Base-by-base conservation (phyloP, 345 rosid species). In the Odontarrhena argentea region DNA sequence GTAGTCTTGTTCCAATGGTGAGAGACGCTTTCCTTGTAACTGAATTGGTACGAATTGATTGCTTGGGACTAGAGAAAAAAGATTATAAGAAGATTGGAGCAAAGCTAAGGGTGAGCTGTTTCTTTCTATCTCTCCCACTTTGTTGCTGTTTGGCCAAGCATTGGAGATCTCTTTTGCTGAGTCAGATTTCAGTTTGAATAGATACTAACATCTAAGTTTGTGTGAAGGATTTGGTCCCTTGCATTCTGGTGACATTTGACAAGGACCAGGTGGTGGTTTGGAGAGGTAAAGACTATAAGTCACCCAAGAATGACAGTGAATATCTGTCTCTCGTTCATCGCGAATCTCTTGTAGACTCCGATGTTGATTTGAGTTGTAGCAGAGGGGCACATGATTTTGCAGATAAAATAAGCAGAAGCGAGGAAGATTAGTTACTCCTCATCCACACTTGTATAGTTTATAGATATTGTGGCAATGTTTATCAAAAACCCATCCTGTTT, bases 51-150 rank as follows among this genome's bases (percentile, higher is more conserved):
- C 80, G 86, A 45, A 84, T 91, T 64, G 97, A 94, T 78, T 87
- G 97, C 78, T 75, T 72, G 53, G 97, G 99, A 37, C 80, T 91
- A 36, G 93, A 87, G 77, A 87, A 50, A 77, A 91, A 85, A 42
- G 97, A 94, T 75, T 87, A 81, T 84, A 91, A 81, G 85, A 94
- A 91, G 79, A 88, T 94, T 55, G 99, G 97, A 68, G 83, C 86
- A 84, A 94, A 88, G 77, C 88, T 94, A 8, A 82, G 95, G 79
- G 96, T 92, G 80, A 79, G 72, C 37, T 63, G 43, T 40, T 68
- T 59, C 51, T 58, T 41, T 47, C 15, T 3, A 13, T 53, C 18
- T 51, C 60, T 11, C 15, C 9, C 14, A 30, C 61, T 15, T 18
- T 25, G 3, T 42, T 43, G 12, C 50, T 43, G 30, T 60, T 11